Percentiles rank a stretch among this genome's conserved stretches.
Evolutionary conservation across 2,329 filamentous ascomycete genomes (phyloP).

Genomic region (Pezicula neosporulosa): DNA sequence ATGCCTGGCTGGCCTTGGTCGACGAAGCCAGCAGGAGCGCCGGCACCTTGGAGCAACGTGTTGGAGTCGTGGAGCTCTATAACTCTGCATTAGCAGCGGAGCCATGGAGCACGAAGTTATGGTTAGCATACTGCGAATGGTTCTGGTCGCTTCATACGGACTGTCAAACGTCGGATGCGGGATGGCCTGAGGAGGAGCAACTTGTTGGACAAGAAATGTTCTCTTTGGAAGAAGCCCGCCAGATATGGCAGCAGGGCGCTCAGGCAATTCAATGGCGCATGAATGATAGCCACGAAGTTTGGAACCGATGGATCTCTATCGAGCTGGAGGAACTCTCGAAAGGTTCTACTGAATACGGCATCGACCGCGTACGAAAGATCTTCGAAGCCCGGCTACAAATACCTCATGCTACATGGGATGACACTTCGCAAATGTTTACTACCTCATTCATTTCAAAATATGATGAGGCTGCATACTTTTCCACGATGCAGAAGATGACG

Average conservation of each 20-base stretch:
- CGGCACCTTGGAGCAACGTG: conserved; percentile 60
- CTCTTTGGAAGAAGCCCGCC: conserved; percentile 61
- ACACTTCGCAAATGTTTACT: conserved; percentile 72
- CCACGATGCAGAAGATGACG: conserved; percentile 67
- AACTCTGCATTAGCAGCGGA: conserved; percentile 68
- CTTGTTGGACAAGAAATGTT: conserved; percentile 69
- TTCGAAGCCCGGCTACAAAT: conserved; percentile 67
- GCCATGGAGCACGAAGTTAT: conserved; percentile 69
- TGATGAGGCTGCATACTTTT: conserved; percentile 68
- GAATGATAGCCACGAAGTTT: conserved; percentile 73
- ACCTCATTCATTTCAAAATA: conserved; percentile 66
- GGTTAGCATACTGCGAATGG: conserved; percentile 76
- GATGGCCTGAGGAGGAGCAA: conserved; percentile 65
- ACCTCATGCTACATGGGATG: conserved; percentile 73
- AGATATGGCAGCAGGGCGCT: conserved; percentile 69
- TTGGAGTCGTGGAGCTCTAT: conserved; percentile 69
- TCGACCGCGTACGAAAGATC: conserved; percentile 63
- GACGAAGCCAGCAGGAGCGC: conserved; percentile 65
- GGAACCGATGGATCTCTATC: conserved; percentile 74
- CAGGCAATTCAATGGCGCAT: conserved; percentile 71
- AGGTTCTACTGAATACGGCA: conserved; percentile 50
- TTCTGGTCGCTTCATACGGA: conserved; percentile 68
- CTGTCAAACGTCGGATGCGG: conserved; percentile 52
- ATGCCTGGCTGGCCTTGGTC: conserved; percentile 73
- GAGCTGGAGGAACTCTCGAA: conserved; percentile 64